Conservation (phyloP, 306 rosid genomes). For the Lablab purpureus region DNA sequence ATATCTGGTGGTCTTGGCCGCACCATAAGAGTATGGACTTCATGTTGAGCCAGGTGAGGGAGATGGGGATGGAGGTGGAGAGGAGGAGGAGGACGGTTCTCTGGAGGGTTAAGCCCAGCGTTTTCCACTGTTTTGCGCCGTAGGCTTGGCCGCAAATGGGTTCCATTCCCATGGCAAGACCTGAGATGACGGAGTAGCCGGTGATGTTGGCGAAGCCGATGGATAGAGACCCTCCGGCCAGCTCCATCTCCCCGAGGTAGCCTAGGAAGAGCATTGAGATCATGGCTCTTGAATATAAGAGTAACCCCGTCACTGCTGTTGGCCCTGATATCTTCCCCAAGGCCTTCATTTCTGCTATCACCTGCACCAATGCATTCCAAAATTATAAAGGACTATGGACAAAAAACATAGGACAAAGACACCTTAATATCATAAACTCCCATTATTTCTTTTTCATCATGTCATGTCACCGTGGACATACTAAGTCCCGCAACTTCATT, state of each 20-base stretch:
- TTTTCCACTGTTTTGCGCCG: slow-evolving; percentile 84
- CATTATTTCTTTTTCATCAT: slow-evolving; percentile 24
- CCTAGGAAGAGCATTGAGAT: slow-evolving; percentile 97
- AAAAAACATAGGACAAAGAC: background rate
- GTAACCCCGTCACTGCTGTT: slow-evolving; percentile 75
- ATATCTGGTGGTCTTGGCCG: slow-evolving; percentile 81
- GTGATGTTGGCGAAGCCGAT: slow-evolving; percentile 97
- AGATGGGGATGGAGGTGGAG: slow-evolving; percentile 78
- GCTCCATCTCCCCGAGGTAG: slow-evolving; percentile 86
- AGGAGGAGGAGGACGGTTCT: slow-evolving; percentile 84
- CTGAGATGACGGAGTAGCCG: slow-evolving; percentile 96
- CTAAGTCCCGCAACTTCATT: slow-evolving; percentile 24
- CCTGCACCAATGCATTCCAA: slow-evolving; percentile 47
- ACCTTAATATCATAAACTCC: background rate
- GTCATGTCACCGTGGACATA: slow-evolving; percentile 35
- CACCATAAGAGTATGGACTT: slow-evolving; percentile 72
- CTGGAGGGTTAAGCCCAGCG: slow-evolving; percentile 83
- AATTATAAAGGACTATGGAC: no score
- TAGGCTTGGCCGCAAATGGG: slow-evolving; percentile 96
- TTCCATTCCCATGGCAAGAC: slow-evolving; percentile 99
- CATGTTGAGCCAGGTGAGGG: slow-evolving; percentile 87
- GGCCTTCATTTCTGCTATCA: slow-evolving; percentile 78
- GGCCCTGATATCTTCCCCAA: slow-evolving; percentile 90
- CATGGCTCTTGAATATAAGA: slow-evolving; percentile 87
- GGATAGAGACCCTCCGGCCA: slow-evolving; percentile 92